Percentiles rank a stretch among this genome's conserved stretches.
phyloP scores from a whole-genome alignment of 73 alveolate species.

The Tetrahymena malaccensis region DNA sequence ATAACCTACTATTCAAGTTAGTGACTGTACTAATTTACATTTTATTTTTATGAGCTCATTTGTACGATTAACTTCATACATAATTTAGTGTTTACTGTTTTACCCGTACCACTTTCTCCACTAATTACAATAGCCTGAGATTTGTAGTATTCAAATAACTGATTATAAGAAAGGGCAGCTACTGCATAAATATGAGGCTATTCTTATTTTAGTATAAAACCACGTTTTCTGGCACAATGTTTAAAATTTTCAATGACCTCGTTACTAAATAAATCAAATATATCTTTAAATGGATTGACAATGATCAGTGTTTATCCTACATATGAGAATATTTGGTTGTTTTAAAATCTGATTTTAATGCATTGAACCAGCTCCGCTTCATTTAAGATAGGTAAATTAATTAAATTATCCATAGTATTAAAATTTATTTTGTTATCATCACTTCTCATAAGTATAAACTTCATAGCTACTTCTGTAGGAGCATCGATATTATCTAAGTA shows the following conservation, averaged over 20 bases:
- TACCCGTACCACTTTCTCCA: conserved; percentile 99
- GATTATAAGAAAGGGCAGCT: conserved; percentile 74
- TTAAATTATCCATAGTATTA: conserved; percentile 11
- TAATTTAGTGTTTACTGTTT: conserved; percentile 96
- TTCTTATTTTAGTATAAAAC: conserved; percentile 14
- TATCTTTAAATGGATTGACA: conserved; percentile 84
- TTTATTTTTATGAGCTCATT: conserved; percentile 24
- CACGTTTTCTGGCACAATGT: conserved; percentile 15
- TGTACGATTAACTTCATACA: conserved; percentile 83
- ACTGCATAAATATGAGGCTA: conserved; percentile 90
- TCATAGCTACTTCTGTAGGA: not conserved
- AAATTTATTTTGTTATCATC: not conserved
- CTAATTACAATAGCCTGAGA: conserved; percentile 91
- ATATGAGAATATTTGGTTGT: conserved; percentile 83
- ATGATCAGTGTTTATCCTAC: conserved; percentile 94
- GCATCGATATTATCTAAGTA: not conserved
- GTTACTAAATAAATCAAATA: conserved; percentile 69
- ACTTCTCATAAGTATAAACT: not conserved
- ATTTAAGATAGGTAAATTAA: conserved; percentile 43
- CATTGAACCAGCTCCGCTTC: conserved; percentile 69
- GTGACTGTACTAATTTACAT: not conserved
- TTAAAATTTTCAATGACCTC: conserved; percentile 25
- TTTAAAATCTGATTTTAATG: conserved; percentile 63
- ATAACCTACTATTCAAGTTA: conserved; percentile 18
- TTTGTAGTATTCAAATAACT: conserved; percentile 61